A percentile compares a stretch with the other conserved stretches of the same genome.
These are phyloP conservation scores for Kuraishia capsulata DNA, from an alignment of 805 yeast species.

Conservation along the genomic window DNA sequence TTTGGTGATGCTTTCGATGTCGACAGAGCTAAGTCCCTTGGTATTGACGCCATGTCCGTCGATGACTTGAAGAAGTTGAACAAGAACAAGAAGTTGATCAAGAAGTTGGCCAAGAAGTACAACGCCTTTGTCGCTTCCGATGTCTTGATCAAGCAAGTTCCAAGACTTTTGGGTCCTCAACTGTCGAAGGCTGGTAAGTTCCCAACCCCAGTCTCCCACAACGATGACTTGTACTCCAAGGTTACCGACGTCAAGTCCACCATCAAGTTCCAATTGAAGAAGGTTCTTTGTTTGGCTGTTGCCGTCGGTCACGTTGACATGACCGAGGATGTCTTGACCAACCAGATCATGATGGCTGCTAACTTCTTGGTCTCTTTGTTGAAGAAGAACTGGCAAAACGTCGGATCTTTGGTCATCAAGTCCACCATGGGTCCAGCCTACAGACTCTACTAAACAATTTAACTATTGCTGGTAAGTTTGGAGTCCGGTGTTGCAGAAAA, in stretches of 20 bases:
- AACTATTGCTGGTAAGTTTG: not conserved
- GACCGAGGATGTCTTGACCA: conserved; percentile 92
- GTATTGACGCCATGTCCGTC: conserved; percentile 99
- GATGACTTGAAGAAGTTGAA: conserved; percentile 99
- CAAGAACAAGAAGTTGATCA: conserved; percentile 99
- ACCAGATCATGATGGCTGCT: conserved; percentile 97
- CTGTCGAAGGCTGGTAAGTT: conserved; percentile 99
- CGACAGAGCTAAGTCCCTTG: conserved; percentile 99
- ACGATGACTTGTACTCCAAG: conserved; percentile 94
- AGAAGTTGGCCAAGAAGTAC: conserved; percentile 99
- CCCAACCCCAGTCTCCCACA: conserved; percentile 99
- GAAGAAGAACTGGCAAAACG: conserved; percentile 99
- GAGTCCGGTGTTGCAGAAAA: no score
- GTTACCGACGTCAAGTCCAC: conserved; percentile 97
- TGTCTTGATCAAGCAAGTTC: conserved; percentile 98
- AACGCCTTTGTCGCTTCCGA: conserved; percentile 99
- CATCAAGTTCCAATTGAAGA: conserved; percentile 99
- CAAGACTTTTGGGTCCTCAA: conserved; percentile 99
- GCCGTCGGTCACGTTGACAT: conserved; percentile 99
- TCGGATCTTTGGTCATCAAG: conserved; percentile 98
- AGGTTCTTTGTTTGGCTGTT: conserved; percentile 98
- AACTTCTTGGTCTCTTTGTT: conserved; percentile 98
- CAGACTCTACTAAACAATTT: conserved; percentile 82
- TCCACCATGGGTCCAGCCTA: conserved; percentile 99
- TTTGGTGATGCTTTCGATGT: conserved; percentile 99